phyloP scores from a whole-genome alignment of 208 protist species.

The Borovskyia barvae region DNA sequence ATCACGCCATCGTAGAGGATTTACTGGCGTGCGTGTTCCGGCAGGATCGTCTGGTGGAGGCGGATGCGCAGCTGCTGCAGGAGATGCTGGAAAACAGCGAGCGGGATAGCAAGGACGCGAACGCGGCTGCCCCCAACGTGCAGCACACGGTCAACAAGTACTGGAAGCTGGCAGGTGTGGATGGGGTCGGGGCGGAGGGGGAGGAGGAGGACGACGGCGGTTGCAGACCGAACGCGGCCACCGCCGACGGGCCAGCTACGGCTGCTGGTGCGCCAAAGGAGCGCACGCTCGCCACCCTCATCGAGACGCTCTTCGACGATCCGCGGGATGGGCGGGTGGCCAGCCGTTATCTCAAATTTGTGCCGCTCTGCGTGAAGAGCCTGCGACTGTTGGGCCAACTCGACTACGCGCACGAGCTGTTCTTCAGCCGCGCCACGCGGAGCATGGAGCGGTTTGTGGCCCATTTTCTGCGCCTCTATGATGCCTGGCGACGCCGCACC shows the following conservation, averaged over 20 bases:
- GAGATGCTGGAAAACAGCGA: slow-evolving; percentile 49
- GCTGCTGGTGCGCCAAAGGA: background rate
- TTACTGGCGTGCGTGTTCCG: slow-evolving; percentile 78
- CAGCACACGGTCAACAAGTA: slow-evolving; percentile 40
- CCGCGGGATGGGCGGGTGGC: slow-evolving; percentile 39
- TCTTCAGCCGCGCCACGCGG: slow-evolving; percentile 56
- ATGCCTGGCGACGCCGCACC: slow-evolving; percentile 54
- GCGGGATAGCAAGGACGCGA: slow-evolving; percentile 13
- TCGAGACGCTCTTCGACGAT: slow-evolving; percentile 58
- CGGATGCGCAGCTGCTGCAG: slow-evolving; percentile 55
- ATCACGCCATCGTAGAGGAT: slow-evolving; percentile 66
- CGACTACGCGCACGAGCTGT: slow-evolving; percentile 69
- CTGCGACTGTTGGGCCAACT: slow-evolving; percentile 58
- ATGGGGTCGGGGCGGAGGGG: background rate
- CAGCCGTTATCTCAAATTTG: slow-evolving; percentile 66
- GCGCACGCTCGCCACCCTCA: slow-evolving; percentile 35
- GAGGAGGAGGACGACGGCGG: slow-evolving; percentile 1
- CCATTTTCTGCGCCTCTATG: slow-evolving; percentile 77
- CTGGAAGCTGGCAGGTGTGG: slow-evolving; percentile 21
- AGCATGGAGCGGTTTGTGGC: slow-evolving; percentile 71
- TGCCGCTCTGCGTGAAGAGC: slow-evolving; percentile 76
- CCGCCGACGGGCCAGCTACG: background rate
- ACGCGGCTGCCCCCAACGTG: slow-evolving; percentile 28
- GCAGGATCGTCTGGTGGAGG: slow-evolving; percentile 55
- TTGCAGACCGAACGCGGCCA: background rate